Base-by-base conservation (phyloP, 495 filamentous ascomycete species). In the Pyrenopolyporus hunteri region DNA sequence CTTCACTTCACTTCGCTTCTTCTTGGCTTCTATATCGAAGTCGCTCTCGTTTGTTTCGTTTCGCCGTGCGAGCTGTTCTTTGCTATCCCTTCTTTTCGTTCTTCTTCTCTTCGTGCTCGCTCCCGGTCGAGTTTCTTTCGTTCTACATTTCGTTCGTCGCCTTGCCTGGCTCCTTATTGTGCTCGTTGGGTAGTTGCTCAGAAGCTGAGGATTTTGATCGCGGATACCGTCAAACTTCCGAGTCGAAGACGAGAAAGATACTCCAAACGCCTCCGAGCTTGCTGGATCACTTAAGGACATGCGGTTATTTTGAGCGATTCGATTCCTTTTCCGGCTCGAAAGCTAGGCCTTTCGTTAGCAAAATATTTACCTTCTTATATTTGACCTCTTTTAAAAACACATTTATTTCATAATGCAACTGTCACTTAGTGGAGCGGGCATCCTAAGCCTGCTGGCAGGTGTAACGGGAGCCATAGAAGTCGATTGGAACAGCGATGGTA, bases 361-460 rank as follows among this genome's bases (percentile, higher is more conserved):
- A 36, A 39, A 13, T n/a, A 37, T 39, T 36, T 40, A 3, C 31
- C 22, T 47, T 54, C 35, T 32, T 43, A 52, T 22, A 13, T 20
- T 48, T 40, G 17, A 29, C 10, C 31, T 37, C 40, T 49, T 59
- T 23, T 31, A 49, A n/a, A n/a, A n/a, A n/a, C n/a, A n/a, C 39
- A 46, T 56, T 54, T 54, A 50, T 59, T 50, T 52, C 23, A 60
- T 56, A 66, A 64, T 67, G 60, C 46, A 45, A 46, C 28, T 51
- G n/a, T 50, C 53, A 50, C 28, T 59, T 44, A 55, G 26, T 20
- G 35, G 45, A 13, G 60, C 60, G 51, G 64, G 64, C 49, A 19
- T 63, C 49, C 14, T 64, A 37, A 47, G 63, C 58, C 58, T 67
- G 63, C 63, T 67, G 63, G 58, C 63, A 63, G 63, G 63, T 53